phyloP scores from a whole-genome alignment of 2,329 filamentous ascomycete species.

The Botryotinia calthae region DNA sequence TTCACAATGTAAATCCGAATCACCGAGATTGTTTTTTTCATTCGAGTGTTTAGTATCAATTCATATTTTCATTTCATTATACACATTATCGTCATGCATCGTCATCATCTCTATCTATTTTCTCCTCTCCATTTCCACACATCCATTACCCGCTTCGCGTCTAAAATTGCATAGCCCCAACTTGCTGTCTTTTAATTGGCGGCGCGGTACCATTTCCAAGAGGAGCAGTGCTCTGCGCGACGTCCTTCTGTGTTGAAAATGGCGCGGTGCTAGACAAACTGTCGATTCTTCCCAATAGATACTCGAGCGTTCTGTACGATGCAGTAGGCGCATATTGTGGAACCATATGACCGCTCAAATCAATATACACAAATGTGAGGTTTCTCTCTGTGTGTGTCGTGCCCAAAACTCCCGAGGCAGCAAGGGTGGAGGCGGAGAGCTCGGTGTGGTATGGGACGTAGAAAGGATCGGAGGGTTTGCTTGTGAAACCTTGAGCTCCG shows the following conservation, averaged over 20 bases:
- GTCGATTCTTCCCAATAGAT: slow-evolving; percentile 67
- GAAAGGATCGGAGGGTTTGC: slow-evolving; percentile 41
- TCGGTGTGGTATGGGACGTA: slow-evolving; percentile 56
- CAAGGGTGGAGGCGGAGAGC: slow-evolving; percentile 66
- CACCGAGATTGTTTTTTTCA: not conserved
- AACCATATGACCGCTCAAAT: slow-evolving; percentile 57
- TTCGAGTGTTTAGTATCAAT: not conserved
- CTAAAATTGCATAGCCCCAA: slow-evolving; percentile 5
- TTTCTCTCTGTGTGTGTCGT: slow-evolving; percentile 71
- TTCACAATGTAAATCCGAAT: not conserved
- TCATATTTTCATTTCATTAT: not conserved
- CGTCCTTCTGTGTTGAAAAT: slow-evolving; percentile 38
- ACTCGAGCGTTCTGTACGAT: slow-evolving; percentile 71
- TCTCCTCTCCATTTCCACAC: not conserved
- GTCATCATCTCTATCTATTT: not conserved
- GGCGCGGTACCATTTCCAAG: slow-evolving; percentile 7
- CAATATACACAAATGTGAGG: slow-evolving; percentile 50
- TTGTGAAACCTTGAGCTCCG: slow-evolving; percentile 57
- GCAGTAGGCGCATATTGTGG: slow-evolving; percentile 67
- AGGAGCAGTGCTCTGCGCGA: not conserved
- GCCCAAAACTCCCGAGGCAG: slow-evolving; percentile 66
- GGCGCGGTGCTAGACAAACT: slow-evolving; percentile 47
- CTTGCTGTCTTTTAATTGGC: not conserved
- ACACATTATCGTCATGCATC: not conserved
- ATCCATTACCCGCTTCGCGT: not conserved